Base-by-base conservation (phyloP, 1,284 basidiomycete genomes). In the Thecaphora thlaspeos region DNA sequence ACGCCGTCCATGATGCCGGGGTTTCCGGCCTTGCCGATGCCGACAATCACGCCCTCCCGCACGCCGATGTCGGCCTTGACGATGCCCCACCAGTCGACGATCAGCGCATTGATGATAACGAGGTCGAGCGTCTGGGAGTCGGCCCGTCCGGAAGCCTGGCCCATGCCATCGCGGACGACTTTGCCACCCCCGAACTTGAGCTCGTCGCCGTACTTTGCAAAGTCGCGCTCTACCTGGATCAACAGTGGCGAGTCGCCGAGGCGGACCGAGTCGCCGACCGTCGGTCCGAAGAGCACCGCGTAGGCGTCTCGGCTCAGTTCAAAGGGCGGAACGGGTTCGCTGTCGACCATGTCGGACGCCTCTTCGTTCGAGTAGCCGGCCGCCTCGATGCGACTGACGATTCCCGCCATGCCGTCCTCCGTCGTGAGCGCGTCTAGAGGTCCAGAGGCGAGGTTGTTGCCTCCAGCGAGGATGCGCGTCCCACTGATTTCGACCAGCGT, bases 31-130 rank as follows among this genome's bases (percentile, higher is more conserved):
- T 98, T 98, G 30, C 95, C 95, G 49, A 98, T 88, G 0, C 88
- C 93, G 11, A 82, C 83, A 62, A 98, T 97, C 47, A 81, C 72
- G 0, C 94, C 94, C 57, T 86, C 78, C 79, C 89, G 91, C 60
- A 99, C 84, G 37, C 95, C 95, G 47, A 99, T 90, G 75, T 98
- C 95, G n/a, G 94, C 94, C 83, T 97, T 97, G 84, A 89, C 90
- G 58, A 98, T 94, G 1, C 92, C 92, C 39, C 86, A 87, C 88
- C 90, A 96, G 78, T 99, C 93, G 39, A 99, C 80, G 57, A 99
- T 88, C 43, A 99, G 83, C 0, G 89, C 91, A 75, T 96, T 98
- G 38, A 91, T 95, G 70, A 99, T 90, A 46, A 97, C 88, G 9
- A 93, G 82, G 75, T 99, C 95, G 40, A 98, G 83, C 0, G 87